Base-by-base conservation (phyloP, 2,329 filamentous ascomycete genomes). In the Aspergillus calidoustus region DNA sequence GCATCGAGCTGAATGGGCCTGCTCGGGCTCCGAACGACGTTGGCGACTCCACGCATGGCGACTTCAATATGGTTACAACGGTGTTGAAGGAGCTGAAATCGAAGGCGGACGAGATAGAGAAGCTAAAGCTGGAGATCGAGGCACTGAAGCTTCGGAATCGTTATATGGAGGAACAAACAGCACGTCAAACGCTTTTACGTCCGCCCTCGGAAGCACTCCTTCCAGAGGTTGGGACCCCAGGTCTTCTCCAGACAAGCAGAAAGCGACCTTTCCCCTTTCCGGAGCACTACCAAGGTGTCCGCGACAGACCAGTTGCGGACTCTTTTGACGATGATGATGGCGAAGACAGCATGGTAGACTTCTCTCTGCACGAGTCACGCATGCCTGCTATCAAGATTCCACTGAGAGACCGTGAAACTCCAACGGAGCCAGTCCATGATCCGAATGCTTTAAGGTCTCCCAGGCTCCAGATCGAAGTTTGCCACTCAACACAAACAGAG, bases 91-190 rank as follows among this genome's bases (percentile, higher is more conserved):
- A 78, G 59, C 68, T 78, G n/a, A 75, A 73, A 60, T 68, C 63
- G 11, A 78, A 78, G 59, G 72, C 76, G 1, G 76, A 77, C 13
- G 76, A 77, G 47, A 77, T 77, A 22, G 76, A 79, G 57, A 75
- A 70, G 52, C 51, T 78, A 50, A 77, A 72, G 58, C 55, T 77
- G 59, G 74, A 78, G 64, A 77, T 74, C 19, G 75, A 78, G 60
- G 71, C 75, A 0, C 55, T 78, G 59, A 77, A 77, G 44, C 38
- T 76, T 44, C 76, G 72, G 60, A 76, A 73, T 31, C 71, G 71
- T 17, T 73, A 71, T 54, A 65, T 73, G 65, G 75, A 77, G 44
- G 74, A 73, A 51, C 71, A 69, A 41, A 64, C 64, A 7, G 38
- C 64, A 28, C 66, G 41, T 31, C 65, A 67, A 22, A 57, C 57